Percentiles rank a stretch among this genome's conserved stretches.
These are phyloP conservation scores for Strobilomyces echinocephalus DNA, from an alignment of 768 basidiomycete species.

Conservation along the genomic window DNA sequence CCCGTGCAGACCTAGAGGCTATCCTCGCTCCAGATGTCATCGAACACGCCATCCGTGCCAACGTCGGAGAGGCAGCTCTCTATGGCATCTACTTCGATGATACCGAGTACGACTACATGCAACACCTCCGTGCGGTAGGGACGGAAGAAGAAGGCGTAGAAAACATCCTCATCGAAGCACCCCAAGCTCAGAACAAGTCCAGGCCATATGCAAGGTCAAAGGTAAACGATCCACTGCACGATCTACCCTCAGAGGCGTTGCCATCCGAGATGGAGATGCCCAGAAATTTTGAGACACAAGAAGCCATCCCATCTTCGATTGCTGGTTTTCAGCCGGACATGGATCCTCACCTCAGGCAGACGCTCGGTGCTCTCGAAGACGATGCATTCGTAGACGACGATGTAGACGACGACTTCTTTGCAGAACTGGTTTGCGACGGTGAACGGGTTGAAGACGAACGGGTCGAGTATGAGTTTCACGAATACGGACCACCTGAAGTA, in stretches of 20 bases:
- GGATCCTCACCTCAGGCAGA: constrained; percentile 92
- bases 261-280: constrained; percentile 74
- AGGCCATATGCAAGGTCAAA: constrained; percentile 33
- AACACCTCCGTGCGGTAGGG: constrained; percentile 82
- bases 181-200: constrained; percentile 37
- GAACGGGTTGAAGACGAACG: constrained; percentile 61
- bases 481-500: constrained; percentile 34
- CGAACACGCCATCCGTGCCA: constrained; percentile 43
- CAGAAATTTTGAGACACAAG: constrained; percentile 67
- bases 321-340: constrained; percentile 91
- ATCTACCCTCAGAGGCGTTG: constrained; percentile 65
- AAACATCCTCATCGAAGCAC: constrained; percentile 77
- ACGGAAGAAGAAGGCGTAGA: constrained; percentile 77
- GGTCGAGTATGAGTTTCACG: constrained; percentile 62
- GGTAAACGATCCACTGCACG: constrained; percentile 38
- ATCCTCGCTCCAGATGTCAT: constrained; percentile 46
- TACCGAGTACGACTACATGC: constrained; percentile 96
- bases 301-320: constrained; percentile 76
- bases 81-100: constrained; percentile 96
- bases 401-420: constrained; percentile 73
- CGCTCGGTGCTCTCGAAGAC: constrained; percentile 91
- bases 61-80: constrained; percentile 79
- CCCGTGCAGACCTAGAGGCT: constrained; percentile 74
- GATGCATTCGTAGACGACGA: constrained; percentile 86
- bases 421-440: constrained; percentile 64